Base-by-base conservation (phyloP, 2,329 filamentous ascomycete genomes). In the Didymosphaeria variabile region DNA sequence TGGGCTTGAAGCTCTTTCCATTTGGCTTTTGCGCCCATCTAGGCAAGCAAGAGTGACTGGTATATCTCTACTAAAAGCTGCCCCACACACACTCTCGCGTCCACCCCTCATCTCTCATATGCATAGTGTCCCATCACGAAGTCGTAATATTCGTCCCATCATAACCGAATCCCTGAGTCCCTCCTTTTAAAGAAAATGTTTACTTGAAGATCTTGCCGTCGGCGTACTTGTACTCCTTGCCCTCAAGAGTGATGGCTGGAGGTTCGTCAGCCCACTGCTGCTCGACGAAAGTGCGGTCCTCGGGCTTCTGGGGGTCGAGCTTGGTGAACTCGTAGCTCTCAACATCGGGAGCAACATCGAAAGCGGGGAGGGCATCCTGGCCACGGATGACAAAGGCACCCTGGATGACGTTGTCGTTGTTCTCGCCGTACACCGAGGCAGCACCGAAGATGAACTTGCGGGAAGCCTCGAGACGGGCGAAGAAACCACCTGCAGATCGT, bases 141-240 rank as follows among this genome's bases (percentile, higher is more conserved):
- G 53, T 74, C 71, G 64, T 74, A 72, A 74, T 61, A 68, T 63
- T 75, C 72, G 72, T 75, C 70, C 71, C 69, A 68, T 74, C 71
- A 67, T 74, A 70, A 75, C 60, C 66, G 59, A 63, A 67, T 62
- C 56, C 44, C 61, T 64, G 65, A 55, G 54, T 55, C 51, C 59
- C 60, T 58, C 60, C 50, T 51, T 15, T 47, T 40, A 52, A 53
- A 57, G 61, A 75, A 65, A 60, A 36, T 62, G 40, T 85, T 88
- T 97, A 98, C 88, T 98, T 98, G 91, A 97, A 98, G 81, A 98
- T 93, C 89, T 98, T 97, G 80, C 95, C 95, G 77, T 93, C 90
- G 78, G 91, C 91, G 85, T 91, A 92, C 80, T 88, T 84, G 84
- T 94, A 96, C 78, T 90, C 87, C 91, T 98, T 97, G 85, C 91